Evolutionary conservation across 2,329 filamentous ascomycete species (phyloP), one percentile per base, ranked within the genome.

Genomic region (Aspergillus sp.): DNA sequence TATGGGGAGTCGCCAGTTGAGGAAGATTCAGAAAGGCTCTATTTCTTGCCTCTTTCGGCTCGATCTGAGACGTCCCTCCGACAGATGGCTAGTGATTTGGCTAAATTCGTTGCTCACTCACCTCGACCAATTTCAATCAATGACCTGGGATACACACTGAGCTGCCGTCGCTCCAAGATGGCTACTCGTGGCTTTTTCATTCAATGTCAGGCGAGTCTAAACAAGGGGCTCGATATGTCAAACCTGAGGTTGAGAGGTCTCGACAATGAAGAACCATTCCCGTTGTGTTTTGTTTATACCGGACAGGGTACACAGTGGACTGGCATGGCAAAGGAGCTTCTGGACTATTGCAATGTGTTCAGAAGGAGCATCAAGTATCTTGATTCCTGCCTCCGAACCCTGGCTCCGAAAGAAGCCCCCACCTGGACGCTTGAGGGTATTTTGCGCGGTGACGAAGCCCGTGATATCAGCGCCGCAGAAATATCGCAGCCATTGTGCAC

Each of bases 221-320:
- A 30, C 5, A 32, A 49, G 6, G 47, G 23, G 7, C 27, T 49
- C 1, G 15, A 49, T 10, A 10, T 17, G 7, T 7, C 10, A 5
- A 52, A 15, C 3, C 19, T 17, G 2, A 44, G 11, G 0, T n/a
- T 11, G 19, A 17, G 58, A 21, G n/a, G 68, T 3, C 56, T 69
- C 6, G 66, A 63, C 8, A 25, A 13, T 8, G 8, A 30, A 17
- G n/a, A 2, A 27, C 10, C 7, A 6, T 11, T 52, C 3, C 17
- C 17, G 5, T 0, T 53, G 5, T 5, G 27, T 2, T 54, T 61
- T 4, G 62, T 74, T 0, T 74, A 74, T 42, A 74, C 71, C 15
- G 72, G 72, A 0, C 72, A 75, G 48, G 72, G 72, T 11, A 68
- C 71, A 0, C 72, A 75, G 36, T 74, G 71, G 71, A 59, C 67